Evolutionary conservation across 768 basidiomycete species (phyloP).

Genomic region (Agrocybe pediades): DNA sequence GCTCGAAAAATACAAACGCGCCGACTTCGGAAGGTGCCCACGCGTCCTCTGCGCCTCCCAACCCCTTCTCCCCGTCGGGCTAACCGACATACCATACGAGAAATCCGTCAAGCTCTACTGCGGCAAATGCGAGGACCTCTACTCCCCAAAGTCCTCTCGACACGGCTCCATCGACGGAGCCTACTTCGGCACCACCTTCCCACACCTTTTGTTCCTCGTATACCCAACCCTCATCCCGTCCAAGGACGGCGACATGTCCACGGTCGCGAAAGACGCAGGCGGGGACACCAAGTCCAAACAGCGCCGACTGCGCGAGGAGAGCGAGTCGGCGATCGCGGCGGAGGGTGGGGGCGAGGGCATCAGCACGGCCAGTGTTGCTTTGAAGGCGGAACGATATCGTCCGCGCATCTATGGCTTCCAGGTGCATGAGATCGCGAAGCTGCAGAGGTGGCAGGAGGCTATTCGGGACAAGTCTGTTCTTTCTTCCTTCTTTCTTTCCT

Average conservation of each 20-base stretch:
- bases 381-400: constrained; percentile 90
- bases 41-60: constrained; percentile 95
- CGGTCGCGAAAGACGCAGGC: constrained; percentile 10
- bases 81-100: constrained; percentile 96
- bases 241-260: constrained; percentile 19
- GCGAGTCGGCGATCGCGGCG: constrained; percentile 50
- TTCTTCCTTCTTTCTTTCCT: constrained; percentile 8
- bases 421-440: constrained; percentile 88
- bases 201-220: constrained; percentile 95
- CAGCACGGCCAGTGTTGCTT: constrained; percentile 79
- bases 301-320: constrained; percentile 48
- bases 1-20: constrained; percentile 98
- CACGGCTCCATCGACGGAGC: constrained; percentile 98
- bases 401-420: constrained; percentile 98
- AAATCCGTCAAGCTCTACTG: constrained; percentile 99
- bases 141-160: constrained; percentile 94
- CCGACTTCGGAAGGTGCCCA: constrained; percentile 98
- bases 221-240: constrained; percentile 88
- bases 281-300: constrained; percentile 36
- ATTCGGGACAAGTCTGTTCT: constrained; percentile 75
- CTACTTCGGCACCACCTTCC: constrained; percentile 98
- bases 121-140: constrained; percentile 97
- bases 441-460: constrained; percentile 96
- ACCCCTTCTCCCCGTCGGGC: constrained; percentile 93
- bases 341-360: constrained; percentile 66